Conservation (phyloP, 805 yeast species). For the Saccharomycopsis fodiens region DNA sequence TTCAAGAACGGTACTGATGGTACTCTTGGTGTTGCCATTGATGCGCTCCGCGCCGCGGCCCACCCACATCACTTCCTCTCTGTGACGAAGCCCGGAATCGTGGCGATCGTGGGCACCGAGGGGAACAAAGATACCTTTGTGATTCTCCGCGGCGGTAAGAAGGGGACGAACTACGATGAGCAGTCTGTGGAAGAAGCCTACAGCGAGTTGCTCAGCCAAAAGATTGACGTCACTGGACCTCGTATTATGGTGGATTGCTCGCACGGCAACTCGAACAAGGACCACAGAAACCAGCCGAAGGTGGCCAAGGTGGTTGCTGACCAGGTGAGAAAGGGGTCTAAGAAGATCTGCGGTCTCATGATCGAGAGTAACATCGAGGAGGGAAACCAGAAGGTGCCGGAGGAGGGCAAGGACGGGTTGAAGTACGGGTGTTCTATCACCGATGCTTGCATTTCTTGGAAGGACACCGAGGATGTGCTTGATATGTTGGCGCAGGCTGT, state of each 20-base stretch:
- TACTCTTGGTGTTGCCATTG: slow-evolving; percentile 83
- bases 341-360: slow-evolving; percentile 84
- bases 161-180: slow-evolving; percentile 88
- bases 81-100: slow-evolving; percentile 94
- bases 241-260: slow-evolving; percentile 94
- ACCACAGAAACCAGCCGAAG: slow-evolving; percentile 90
- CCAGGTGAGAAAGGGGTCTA: slow-evolving; percentile 78
- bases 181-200: slow-evolving; percentile 71
- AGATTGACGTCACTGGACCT: slow-evolving; percentile 34
- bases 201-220: slow-evolving; percentile 38
- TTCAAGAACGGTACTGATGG: slow-evolving; percentile 99
- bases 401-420: slow-evolving; percentile 47
- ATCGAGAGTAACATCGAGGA: slow-evolving; percentile 87
- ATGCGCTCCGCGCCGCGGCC: slow-evolving; percentile 88
- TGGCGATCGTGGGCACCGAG: slow-evolving; percentile 91
- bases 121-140: slow-evolving; percentile 94
- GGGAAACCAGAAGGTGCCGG: slow-evolving; percentile 82
- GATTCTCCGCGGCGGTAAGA: slow-evolving; percentile 92
- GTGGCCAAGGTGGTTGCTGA: slow-evolving; percentile 78
- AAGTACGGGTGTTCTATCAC: slow-evolving; percentile 95
- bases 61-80: slow-evolving; percentile 94
- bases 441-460: slow-evolving; percentile 94
- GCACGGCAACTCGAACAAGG: slow-evolving; percentile 94
- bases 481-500: slow-evolving; percentile 77
- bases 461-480: slow-evolving; percentile 76